Base-by-base conservation (phyloP, 306 rosid genomes). In the Trifolium repens region DNA sequence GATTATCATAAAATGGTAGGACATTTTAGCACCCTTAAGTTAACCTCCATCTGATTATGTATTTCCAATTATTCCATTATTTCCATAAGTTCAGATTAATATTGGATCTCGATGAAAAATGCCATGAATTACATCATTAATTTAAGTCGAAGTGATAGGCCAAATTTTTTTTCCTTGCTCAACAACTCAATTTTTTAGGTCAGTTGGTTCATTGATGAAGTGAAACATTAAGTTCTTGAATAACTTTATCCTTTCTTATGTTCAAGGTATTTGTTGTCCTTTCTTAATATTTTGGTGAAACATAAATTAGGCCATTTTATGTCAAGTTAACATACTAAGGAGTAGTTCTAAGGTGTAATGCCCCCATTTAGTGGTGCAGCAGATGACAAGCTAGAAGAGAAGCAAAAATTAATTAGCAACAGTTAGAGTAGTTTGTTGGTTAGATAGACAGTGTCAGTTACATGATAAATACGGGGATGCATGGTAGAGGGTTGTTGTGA, bases 211-310 rank as follows among this genome's bases (percentile, higher is more conserved):
- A 57, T 46, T 35, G 17, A 73, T 19, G 62, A 52, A 27, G 46
- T 7, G 44, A 52, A 60, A 70, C 69, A 24, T 58, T 65, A 64
- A 64, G 32, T 40, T 42, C 52, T 46, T 63, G 50, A 50, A 53
- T 43, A 59, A 72, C 61, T 71, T 39, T 9, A 50, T 39, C 43
- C 3, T 54, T 72, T 47, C 59, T 47, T 14, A 22, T 22, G 15
- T 63, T 79, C 74, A 42, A 43, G 42, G 15, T 11, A 49, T 49
- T 59, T 62, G 27, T 52, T 26, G 7, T 5, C 65, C 58, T 30
- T 54, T 50, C n/a, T 26, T 71, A 40, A 13, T 40, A 43, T 79
- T 62, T 54, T 53, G 53, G 54, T 72, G 59, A 79, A 72, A 72
- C 61, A 7, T 12, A 61, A 60, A 5, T 9, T 14, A 22, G 61